Conservation (phyloP, 2,329 filamentous ascomycete genomes). For the Diplodia intermedia region DNA sequence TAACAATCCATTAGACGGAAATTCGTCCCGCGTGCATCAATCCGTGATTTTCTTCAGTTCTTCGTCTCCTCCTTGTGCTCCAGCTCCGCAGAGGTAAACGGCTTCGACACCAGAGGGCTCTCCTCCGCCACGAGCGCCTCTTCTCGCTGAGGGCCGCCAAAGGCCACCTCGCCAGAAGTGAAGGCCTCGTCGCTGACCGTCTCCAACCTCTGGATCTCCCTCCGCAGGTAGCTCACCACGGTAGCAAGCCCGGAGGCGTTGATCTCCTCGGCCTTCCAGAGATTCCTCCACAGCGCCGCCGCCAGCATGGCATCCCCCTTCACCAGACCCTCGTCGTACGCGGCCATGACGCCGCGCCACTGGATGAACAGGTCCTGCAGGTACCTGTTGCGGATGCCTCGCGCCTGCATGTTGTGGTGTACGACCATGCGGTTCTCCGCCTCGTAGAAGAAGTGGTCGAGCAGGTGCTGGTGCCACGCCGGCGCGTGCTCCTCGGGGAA, state of each 20-base stretch:
- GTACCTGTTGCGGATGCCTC: conserved; percentile 64
- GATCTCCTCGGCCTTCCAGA: conserved; percentile 77
- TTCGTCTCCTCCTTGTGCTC: conserved; percentile 6
- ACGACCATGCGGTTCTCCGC: conserved; percentile 84
- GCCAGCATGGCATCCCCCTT: conserved; percentile 79
- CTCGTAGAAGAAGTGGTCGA: conserved; percentile 94
- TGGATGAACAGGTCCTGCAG: conserved; percentile 90
- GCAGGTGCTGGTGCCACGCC: conserved; percentile 85
- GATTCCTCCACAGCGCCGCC: conserved; percentile 88
- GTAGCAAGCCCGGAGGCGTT: conserved; percentile 66
- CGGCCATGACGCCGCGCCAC: conserved; percentile 85
- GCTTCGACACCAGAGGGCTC: conserved; percentile 16
- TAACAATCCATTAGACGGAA: neutral
- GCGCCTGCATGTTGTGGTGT: conserved; percentile 71
- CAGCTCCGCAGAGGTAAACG: conserved; percentile 1
- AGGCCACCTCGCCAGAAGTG: conserved; percentile 45
- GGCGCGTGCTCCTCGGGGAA: conserved; percentile 73
- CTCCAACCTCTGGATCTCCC: conserved; percentile 62
- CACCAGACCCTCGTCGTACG: conserved; percentile 82
- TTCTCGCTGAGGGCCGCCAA: neutral
- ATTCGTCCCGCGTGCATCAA: neutral
- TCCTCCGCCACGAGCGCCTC: conserved; percentile 6
- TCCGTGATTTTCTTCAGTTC: neutral
- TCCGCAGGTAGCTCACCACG: conserved; percentile 69
- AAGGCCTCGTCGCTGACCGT: conserved; percentile 61